phyloP scores from a whole-genome alignment of 352 stramenopile species.

The Aphanomyces euteiches region DNA sequence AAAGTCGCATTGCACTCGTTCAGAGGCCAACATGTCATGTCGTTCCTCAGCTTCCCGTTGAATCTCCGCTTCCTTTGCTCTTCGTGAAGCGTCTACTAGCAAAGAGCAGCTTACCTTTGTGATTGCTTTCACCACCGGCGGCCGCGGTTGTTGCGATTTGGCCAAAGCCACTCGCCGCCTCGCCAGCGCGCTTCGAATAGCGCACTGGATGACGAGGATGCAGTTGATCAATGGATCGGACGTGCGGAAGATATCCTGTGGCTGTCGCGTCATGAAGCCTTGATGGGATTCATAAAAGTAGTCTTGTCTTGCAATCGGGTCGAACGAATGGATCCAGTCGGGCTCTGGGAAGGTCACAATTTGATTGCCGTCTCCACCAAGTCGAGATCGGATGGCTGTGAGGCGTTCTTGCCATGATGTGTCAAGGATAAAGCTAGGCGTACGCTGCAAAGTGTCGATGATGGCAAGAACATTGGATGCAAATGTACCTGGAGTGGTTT shows the following conservation, averaged over 20 bases:
- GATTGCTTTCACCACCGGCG: too few relatives aligned
- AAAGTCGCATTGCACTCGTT: background rate
- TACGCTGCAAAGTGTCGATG: background rate
- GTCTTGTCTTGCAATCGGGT: background rate
- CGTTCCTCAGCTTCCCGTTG: conserved; percentile 27
- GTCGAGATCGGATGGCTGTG: background rate
- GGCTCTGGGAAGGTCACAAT: background rate
- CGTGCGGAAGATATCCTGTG: background rate
- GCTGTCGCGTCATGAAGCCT: background rate
- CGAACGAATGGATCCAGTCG: conserved; percentile 22
- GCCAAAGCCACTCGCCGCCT: background rate
- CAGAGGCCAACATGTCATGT: background rate
- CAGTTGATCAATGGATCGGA: conserved; percentile 7
- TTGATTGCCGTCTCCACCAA: background rate
- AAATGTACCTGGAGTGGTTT: conserved; percentile 8
- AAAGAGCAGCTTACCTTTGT: too few relatives aligned
- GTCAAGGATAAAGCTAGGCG: conserved; percentile 7
- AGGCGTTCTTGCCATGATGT: background rate
- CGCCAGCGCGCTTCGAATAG: conserved; percentile 12
- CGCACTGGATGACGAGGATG: conserved; percentile 22
- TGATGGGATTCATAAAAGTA: conserved; percentile 23
- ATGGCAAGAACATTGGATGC: background rate
- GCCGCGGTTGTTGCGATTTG: too few relatives aligned
- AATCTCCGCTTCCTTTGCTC: background rate
- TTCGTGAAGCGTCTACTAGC: too few relatives aligned